These are phyloP conservation scores for Rosa persica DNA, from an alignment of 306 rosid genomes.

Conservation along the genomic window DNA sequence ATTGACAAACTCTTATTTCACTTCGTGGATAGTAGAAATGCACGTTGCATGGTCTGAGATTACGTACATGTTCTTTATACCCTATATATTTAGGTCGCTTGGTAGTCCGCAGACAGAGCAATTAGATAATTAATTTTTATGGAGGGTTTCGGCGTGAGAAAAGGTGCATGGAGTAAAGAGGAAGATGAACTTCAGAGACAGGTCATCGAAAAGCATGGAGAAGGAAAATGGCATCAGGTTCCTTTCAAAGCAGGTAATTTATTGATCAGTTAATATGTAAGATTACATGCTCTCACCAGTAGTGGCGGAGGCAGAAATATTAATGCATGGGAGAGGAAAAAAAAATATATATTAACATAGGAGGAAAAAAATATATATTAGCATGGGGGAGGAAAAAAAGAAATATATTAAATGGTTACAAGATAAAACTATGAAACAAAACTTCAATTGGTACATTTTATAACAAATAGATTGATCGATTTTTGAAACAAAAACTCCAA, in stretches of 20 bases:
- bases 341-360: too few species aligned
- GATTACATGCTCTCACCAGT: background rate
- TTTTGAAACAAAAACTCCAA: too few species aligned
- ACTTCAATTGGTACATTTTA: too few species aligned
- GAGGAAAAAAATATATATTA: too few species aligned
- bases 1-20: background rate
- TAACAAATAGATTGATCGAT: too few species aligned
- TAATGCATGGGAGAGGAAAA: too few species aligned
- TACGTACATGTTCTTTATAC: background rate
- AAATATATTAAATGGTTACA: too few species aligned
- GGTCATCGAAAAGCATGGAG: background rate
- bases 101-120: background rate
- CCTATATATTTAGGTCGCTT: background rate
- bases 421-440: too few species aligned
- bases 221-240: conserved; percentile 9
- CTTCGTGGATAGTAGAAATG: background rate
- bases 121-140: background rate
- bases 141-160: background rate
- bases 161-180: conserved; percentile 8
- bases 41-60: background rate
- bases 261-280: background rate
- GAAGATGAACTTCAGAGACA: conserved; percentile 10
- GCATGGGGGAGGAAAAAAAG: too few species aligned
- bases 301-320: too few species aligned
- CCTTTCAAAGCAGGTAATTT: background rate